These are phyloP conservation scores for Malassezia furfur DNA, from an alignment of 1,284 basidiomycete species.

Conservation along the genomic window DNA sequence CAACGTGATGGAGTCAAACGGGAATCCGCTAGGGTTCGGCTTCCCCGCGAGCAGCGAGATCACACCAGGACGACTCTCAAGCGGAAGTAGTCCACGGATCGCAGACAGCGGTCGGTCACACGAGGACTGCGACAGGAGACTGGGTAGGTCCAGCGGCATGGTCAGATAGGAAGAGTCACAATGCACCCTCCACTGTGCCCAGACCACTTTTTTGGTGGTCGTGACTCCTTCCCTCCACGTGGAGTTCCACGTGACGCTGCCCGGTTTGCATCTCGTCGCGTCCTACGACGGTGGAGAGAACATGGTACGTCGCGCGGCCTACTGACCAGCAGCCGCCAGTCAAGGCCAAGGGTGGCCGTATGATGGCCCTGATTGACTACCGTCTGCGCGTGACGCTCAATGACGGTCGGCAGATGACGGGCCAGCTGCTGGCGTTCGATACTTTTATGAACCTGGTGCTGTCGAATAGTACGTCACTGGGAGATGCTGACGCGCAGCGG, in stretches of 20 bases:
- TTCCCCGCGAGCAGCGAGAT: constrained; percentile 63
- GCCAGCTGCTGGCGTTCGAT: constrained; percentile 99
- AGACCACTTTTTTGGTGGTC: not conserved
- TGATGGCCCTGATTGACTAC: constrained; percentile 96
- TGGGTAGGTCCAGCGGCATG: constrained; percentile 10
- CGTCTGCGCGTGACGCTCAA: constrained; percentile 93
- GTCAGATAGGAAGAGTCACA: no score
- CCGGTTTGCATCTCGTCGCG: constrained; percentile 4
- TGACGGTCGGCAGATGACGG: constrained; percentile 88
- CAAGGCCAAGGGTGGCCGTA: constrained; percentile 56
- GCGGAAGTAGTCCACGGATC: constrained; percentile 61
- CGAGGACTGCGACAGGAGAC: not conserved
- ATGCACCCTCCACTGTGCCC: not conserved
- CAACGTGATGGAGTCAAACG: constrained; percentile 64
- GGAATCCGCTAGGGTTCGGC: constrained; percentile 82
- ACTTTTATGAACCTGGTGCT: constrained; percentile 99
- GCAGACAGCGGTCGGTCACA: constrained; percentile 18
- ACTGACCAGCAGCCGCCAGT: constrained; percentile 29
- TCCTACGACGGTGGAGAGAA: not conserved
- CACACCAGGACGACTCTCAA: constrained; percentile 67
- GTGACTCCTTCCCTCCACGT: not conserved
- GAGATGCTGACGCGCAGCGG: constrained; percentile 19
- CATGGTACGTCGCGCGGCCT: constrained; percentile 4
- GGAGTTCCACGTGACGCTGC: constrained; percentile 5
- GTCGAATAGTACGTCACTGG: constrained; percentile 75